Percentiles rank a stretch among this genome's conserved stretches.
phyloP scores from a whole-genome alignment of 2,329 filamentous ascomycete species.

The Paraphaeosphaeria minitans region DNA sequence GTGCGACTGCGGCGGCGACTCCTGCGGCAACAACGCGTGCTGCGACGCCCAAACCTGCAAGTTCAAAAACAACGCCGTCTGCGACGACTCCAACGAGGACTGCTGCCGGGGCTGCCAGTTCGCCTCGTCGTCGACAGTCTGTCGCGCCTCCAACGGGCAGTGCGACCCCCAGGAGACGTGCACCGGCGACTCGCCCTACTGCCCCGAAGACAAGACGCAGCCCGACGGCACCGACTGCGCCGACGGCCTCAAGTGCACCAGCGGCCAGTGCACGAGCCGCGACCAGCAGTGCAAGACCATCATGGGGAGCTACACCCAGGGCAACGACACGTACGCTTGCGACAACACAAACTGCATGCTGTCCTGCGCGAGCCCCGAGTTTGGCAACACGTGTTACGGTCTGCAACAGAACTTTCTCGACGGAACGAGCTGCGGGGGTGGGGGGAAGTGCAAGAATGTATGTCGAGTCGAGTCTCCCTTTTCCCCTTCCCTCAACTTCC shows the following conservation, averaged over 20 bases:
- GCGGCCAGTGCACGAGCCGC: conserved; percentile 91
- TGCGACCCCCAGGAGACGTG: conserved; percentile 90
- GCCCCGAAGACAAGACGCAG: conserved; percentile 73
- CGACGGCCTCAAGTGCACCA: conserved; percentile 75
- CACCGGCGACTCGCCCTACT: conserved; percentile 71
- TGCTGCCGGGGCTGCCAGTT: conserved; percentile 78
- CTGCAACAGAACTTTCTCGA: conserved; percentile 93
- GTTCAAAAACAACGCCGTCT: conserved; percentile 76
- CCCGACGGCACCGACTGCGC: conserved; percentile 76
- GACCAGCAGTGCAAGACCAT: conserved; percentile 86
- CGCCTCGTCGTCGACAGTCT: conserved; percentile 71
- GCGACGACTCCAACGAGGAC: conserved; percentile 83
- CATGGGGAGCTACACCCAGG: conserved; percentile 74
- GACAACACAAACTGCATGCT: conserved; percentile 73
- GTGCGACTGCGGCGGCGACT: conserved; percentile 88
- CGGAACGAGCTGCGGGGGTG: conserved; percentile 81
- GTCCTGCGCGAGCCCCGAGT: conserved; percentile 73
- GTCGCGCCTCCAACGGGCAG: conserved; percentile 75
- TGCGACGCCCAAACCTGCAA: conserved; percentile 87
- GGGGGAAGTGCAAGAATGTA: conserved; percentile 76
- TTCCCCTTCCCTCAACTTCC: neutral
- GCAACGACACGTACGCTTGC: conserved; percentile 82
- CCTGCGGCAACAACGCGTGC: conserved; percentile 77
- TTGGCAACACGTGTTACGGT: conserved; percentile 71
- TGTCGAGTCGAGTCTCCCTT: conserved; percentile 39